Evolutionary conservation across 306 rosid genomes (phyloP).

Genomic region (Betula pendula): DNA sequence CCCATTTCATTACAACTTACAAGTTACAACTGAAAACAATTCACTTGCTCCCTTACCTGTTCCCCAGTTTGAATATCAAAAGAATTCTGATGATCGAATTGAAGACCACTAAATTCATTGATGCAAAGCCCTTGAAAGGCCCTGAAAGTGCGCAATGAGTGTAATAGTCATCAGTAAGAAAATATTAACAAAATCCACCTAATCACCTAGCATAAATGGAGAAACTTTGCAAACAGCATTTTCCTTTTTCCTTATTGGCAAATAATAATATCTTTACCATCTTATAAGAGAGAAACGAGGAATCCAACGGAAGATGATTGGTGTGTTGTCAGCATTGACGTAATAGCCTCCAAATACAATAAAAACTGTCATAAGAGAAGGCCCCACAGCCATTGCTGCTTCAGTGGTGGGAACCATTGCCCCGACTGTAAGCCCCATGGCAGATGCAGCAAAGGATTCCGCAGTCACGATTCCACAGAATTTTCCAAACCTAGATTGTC

Average conservation of each 20-base stretch:
- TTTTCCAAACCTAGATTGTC: conserved; percentile 67
- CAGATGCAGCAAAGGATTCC: conserved; percentile 95
- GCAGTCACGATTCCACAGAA: conserved; percentile 84
- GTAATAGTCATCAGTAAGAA: conserved; percentile 17
- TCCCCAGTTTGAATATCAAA: conserved; percentile 86
- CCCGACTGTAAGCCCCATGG: conserved; percentile 97
- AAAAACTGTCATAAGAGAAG: conserved; percentile 91
- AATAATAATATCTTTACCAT: conserved; percentile 57
- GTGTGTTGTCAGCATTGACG: conserved; percentile 83
- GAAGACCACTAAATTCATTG: conserved; percentile 83
- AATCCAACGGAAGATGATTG: conserved; percentile 93
- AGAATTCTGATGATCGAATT: conserved; percentile 81
- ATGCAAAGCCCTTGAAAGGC: conserved; percentile 93
- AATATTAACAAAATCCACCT: conserved; percentile 13
- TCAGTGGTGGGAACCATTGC: conserved; percentile 95
- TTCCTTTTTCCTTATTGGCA: conserved; percentile 14
- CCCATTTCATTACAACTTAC: conserved; percentile 13
- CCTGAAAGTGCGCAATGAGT: conserved; percentile 60
- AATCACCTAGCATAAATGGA: background rate
- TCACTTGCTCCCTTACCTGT: conserved; percentile 57
- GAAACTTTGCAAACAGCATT: background rate
- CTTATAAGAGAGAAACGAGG: conserved; percentile 83
- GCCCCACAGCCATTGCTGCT: conserved; percentile 97
- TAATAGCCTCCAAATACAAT: conserved; percentile 93
- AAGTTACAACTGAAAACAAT: background rate